These are phyloP conservation scores for Cladophialophora exuberans DNA, from an alignment of 2,329 filamentous ascomycete species.

Conservation along the genomic window DNA sequence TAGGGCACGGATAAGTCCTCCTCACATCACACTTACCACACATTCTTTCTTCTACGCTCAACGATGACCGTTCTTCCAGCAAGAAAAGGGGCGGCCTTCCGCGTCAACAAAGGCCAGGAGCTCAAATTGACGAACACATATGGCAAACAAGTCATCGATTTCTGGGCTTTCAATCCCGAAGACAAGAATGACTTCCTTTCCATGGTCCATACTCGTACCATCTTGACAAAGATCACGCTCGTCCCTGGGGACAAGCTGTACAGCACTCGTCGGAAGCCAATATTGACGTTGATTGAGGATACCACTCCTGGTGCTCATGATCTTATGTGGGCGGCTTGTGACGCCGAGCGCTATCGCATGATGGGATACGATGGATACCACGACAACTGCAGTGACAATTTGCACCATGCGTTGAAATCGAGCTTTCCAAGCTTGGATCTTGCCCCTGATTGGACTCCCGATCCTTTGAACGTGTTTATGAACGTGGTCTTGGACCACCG, in stretches of 20 bases:
- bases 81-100: conserved; percentile 46
- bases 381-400: conserved; percentile 47
- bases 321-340: conserved; percentile 46
- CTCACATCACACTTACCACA: no score
- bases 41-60: no score
- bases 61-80: conserved; percentile 42
- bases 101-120: conserved; percentile 43
- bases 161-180: conserved; percentile 52
- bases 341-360: conserved; percentile 43
- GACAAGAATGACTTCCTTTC: conserved; percentile 35
- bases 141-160: conserved; percentile 55
- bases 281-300: conserved; percentile 43
- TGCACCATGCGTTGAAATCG: conserved; percentile 39
- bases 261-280: conserved; percentile 42
- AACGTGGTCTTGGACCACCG: conserved; percentile 40
- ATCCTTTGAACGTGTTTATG: conserved; percentile 50
- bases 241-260: conserved; percentile 41
- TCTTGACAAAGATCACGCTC: conserved; percentile 37
- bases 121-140: conserved; percentile 52
- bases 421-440: conserved; percentile 27
- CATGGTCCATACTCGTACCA: conserved; percentile 45
- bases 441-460: conserved; percentile 36
- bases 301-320: conserved; percentile 45
- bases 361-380: conserved; percentile 41
- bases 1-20: no score